These are phyloP conservation scores for Dendrocalamus sinicus DNA, from an alignment of 176 grass and related monocot genomes.

Conservation along the genomic window DNA sequence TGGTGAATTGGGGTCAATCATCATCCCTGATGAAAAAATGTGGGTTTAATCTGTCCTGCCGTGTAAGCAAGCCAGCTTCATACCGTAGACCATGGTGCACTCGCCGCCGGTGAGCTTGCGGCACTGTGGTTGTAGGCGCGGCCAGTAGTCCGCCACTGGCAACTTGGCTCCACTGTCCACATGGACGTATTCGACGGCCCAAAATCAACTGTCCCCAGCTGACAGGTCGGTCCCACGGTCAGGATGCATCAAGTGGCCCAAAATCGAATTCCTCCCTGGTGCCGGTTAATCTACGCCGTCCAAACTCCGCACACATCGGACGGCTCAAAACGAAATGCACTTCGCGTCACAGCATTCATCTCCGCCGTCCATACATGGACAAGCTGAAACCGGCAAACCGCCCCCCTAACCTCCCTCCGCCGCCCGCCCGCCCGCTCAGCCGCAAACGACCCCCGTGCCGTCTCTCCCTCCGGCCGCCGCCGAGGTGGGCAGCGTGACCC, in stretches of 20 bases:
- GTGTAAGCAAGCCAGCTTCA: not conserved
- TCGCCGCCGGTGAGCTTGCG: not conserved
- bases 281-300: too few relatives aligned
- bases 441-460: not conserved
- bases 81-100: too few relatives aligned
- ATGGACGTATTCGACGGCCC: not conserved
- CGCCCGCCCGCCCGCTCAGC: too few relatives aligned
- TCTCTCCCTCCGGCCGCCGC: not conserved
- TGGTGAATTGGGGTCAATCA: not conserved
- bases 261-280: too few relatives aligned
- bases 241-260: not conserved
- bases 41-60: not conserved
- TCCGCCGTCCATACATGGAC: too few relatives aligned
- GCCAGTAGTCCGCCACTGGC: not conserved
- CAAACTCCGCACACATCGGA: too few relatives aligned
- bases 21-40: constrained; percentile 5
- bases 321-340: too few relatives aligned
- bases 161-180: not conserved
- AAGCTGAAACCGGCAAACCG: too few relatives aligned
- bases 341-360: too few relatives aligned
- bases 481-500: not conserved
- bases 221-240: not conserved
- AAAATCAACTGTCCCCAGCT: not conserved
- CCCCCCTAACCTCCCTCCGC: too few relatives aligned
- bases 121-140: not conserved